Evolutionary conservation across 1,139 yeast genomes (phyloP).

Genomic region (Kodamaea derodonti): DNA sequence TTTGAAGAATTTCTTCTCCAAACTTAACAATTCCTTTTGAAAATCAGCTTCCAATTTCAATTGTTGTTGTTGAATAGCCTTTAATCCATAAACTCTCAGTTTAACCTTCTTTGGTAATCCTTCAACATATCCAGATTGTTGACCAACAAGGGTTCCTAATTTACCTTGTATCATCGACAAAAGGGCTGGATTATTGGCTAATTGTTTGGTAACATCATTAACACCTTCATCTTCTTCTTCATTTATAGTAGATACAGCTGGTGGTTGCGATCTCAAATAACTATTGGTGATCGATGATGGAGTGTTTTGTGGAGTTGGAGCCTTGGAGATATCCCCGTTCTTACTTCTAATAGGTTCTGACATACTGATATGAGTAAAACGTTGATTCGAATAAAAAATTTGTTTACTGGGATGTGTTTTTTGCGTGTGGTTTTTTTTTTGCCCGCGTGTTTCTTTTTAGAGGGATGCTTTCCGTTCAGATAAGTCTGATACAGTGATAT

Average conservation of each 20-base stretch:
- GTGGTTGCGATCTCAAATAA: slow-evolving; percentile 66
- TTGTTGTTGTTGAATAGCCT: slow-evolving; percentile 79
- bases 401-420: slow-evolving; percentile 2
- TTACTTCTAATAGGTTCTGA: slow-evolving; percentile 67
- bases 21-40: slow-evolving; percentile 81
- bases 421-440: neutral
- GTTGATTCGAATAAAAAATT: neutral
- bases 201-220: slow-evolving; percentile 35
- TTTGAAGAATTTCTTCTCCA: slow-evolving; percentile 76
- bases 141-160: slow-evolving; percentile 79
- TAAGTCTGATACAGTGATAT: too few relatives aligned
- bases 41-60: slow-evolving; percentile 85
- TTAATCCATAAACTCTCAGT: slow-evolving; percentile 76
- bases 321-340: slow-evolving; percentile 77
- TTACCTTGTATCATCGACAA: slow-evolving; percentile 88
- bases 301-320: slow-evolving; percentile 98
- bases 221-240: slow-evolving; percentile 49
- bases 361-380: slow-evolving; percentile 30
- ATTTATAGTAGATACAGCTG: slow-evolving; percentile 71
- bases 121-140: slow-evolving; percentile 82
- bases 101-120: slow-evolving; percentile 72
- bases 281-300: slow-evolving; percentile 87
- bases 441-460: slow-evolving; percentile 1
- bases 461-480: too few relatives aligned
- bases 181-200: slow-evolving; percentile 72